Evolutionary conservation across 257 asterid species (phyloP).

Genomic region (Jasminum sambac): DNA sequence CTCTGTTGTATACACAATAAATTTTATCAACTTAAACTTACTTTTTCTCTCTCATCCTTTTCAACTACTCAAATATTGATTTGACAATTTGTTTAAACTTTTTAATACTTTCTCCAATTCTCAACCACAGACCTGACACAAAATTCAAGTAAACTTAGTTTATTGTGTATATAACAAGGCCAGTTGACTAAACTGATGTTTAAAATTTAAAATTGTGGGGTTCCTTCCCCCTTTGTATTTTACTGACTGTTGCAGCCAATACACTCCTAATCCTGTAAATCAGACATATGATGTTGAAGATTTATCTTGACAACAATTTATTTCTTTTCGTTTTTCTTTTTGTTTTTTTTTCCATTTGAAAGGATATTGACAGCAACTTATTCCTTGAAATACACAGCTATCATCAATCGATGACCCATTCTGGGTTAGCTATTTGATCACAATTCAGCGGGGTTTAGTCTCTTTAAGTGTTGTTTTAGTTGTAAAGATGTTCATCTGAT

Average conservation of each 20-base stretch:
- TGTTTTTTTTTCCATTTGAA: too few species aligned
- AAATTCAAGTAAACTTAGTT: too few species aligned
- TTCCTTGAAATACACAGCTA: not conserved
- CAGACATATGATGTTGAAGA: not conserved
- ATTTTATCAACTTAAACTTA: too few species aligned
- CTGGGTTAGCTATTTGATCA: not conserved
- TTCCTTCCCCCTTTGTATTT: not conserved
- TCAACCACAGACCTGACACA: too few species aligned
- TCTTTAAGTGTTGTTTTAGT: not conserved
- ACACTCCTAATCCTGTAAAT: not conserved
- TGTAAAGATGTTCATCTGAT: too few species aligned
- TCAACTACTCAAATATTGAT: too few species aligned
- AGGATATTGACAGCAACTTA: not conserved
- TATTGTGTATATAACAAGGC: too few species aligned
- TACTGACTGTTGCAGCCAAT: not conserved
- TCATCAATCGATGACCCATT: not conserved
- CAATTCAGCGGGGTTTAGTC: not conserved
- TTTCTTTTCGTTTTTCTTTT: too few species aligned
- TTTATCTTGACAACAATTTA: not conserved
- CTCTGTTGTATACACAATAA: too few species aligned
- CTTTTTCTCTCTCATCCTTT: too few species aligned
- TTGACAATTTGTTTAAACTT: too few species aligned
- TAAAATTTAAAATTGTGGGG: not conserved
- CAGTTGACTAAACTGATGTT: not conserved
- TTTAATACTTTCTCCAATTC: too few species aligned